A percentile compares a stretch with the other conserved stretches of the same genome.
These are phyloP conservation scores for Crucibulum parvulum DNA, from an alignment of 1,284 basidiomycete species.

Conservation along the genomic window DNA sequence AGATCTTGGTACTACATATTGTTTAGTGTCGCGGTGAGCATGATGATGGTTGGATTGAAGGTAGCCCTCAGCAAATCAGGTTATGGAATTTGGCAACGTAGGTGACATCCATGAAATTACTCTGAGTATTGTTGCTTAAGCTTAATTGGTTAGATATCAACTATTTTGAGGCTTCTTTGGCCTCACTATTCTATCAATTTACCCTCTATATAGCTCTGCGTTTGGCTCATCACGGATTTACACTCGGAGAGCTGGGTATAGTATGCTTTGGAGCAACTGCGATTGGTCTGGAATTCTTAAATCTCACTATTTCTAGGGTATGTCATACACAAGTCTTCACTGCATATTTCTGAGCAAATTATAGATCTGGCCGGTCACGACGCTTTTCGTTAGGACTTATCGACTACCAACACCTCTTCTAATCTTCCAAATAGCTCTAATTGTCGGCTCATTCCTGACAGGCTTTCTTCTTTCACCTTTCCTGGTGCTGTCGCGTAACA, in stretches of 20 bases:
- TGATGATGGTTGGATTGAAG: slow-evolving; percentile 55
- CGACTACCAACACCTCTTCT: slow-evolving; percentile 93
- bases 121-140: not conserved
- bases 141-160: slow-evolving; percentile 65
- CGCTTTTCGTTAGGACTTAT: slow-evolving; percentile 92
- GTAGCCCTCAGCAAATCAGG: slow-evolving; percentile 48
- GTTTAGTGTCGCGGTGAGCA: slow-evolving; percentile 62
- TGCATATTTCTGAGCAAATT: slow-evolving; percentile 2
- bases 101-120: slow-evolving; percentile 17
- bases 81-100: slow-evolving; percentile 73
- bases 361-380: slow-evolving; percentile 82
- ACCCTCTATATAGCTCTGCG: slow-evolving; percentile 90
- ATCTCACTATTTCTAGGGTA: slow-evolving; percentile 83
- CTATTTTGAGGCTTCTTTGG: slow-evolving; percentile 79
- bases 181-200: slow-evolving; percentile 89
- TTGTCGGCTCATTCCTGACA: slow-evolving; percentile 90
- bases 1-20: slow-evolving; percentile 67
- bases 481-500: slow-evolving; percentile 90
- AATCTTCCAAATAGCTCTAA: slow-evolving; percentile 91
- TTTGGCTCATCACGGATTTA: slow-evolving; percentile 92
- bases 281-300: slow-evolving; percentile 86
- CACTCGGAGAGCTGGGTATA: slow-evolving; percentile 91
- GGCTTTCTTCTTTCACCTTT: slow-evolving; percentile 96
- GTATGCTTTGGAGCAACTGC: slow-evolving; percentile 90
- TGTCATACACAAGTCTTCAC: slow-evolving; percentile 28